These are phyloP conservation scores for Suillus paluster DNA, from an alignment of 768 basidiomycete species.

Conservation along the genomic window DNA sequence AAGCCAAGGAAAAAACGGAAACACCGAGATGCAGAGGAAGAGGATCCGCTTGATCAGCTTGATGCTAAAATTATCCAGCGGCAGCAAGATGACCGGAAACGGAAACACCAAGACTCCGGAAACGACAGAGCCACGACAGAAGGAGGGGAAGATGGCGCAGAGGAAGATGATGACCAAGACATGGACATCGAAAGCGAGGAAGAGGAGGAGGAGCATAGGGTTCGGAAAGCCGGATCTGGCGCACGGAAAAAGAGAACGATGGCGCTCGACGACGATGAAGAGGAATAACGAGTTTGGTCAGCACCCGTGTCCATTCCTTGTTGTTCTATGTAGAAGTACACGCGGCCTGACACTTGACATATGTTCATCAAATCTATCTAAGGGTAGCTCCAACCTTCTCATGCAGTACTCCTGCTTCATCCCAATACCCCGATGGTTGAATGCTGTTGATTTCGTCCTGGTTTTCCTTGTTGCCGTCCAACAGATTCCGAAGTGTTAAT, in stretches of 20 bases:
- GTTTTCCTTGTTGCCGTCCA: slow-evolving; percentile 78
- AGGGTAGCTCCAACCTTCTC: slow-evolving; percentile 40
- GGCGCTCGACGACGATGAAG: slow-evolving; percentile 64
- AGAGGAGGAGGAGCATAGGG: slow-evolving; percentile 72
- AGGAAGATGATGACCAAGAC: slow-evolving; percentile 43
- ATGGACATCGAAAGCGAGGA: slow-evolving; percentile 80
- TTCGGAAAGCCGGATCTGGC: slow-evolving; percentile 57
- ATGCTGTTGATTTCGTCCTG: slow-evolving; percentile 79
- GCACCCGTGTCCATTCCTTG: slow-evolving; percentile 6
- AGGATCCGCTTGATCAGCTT: slow-evolving; percentile 69
- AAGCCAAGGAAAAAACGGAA: slow-evolving; percentile 40
- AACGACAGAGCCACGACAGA: slow-evolving; percentile 20
- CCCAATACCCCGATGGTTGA: slow-evolving; percentile 63
- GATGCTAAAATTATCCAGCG: slow-evolving; percentile 67
- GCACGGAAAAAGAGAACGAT: slow-evolving; percentile 62
- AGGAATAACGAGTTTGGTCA: slow-evolving; percentile 45
- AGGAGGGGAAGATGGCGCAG: slow-evolving; percentile 29
- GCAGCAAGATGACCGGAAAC: slow-evolving; percentile 57
- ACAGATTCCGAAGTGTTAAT: slow-evolving; percentile 78
- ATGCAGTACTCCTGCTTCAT: slow-evolving; percentile 56
- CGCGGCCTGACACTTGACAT: not conserved
- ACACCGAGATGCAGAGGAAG: slow-evolving; percentile 53
- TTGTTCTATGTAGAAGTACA: slow-evolving; percentile 2
- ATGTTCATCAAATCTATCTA: slow-evolving; percentile 25
- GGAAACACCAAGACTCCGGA: slow-evolving; percentile 38